phyloP scores from a whole-genome alignment of 2,329 filamentous ascomycete genomes.

The Arthrobotrys pseudoclavata region DNA sequence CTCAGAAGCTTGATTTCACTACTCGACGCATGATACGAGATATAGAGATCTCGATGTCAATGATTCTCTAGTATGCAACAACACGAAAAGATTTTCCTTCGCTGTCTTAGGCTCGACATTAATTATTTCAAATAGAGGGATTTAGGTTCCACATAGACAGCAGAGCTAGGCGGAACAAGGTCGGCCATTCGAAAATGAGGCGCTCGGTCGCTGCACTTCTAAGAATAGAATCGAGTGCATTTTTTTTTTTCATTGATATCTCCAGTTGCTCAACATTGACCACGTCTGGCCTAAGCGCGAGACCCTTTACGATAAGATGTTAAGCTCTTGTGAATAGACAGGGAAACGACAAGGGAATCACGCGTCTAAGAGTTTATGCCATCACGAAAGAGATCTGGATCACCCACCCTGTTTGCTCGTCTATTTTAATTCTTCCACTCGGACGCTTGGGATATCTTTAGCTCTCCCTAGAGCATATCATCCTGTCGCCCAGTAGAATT shows the following conservation, averaged over 20 bases:
- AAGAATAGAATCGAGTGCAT: slow-evolving; percentile 60
- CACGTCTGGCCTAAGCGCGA: slow-evolving; percentile 58
- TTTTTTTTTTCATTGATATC: slow-evolving; percentile 31
- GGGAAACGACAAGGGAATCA: slow-evolving; percentile 61
- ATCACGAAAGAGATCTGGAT: slow-evolving; percentile 50
- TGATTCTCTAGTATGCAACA: not conserved
- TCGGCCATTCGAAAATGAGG: slow-evolving; percentile 49
- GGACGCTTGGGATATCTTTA: slow-evolving; percentile 58
- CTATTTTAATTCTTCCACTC: slow-evolving; percentile 57
- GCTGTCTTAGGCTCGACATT: slow-evolving; percentile 1
- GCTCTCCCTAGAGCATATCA: slow-evolving; percentile 16
- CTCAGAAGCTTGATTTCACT: slow-evolving; percentile 44
- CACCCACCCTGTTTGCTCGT: slow-evolving; percentile 43
- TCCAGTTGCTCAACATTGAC: slow-evolving; percentile 30
- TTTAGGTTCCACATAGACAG: slow-evolving; percentile 59
- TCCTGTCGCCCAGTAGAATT: slow-evolving; percentile 6
- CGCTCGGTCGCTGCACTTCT: slow-evolving; percentile 49
- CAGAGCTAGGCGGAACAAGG: slow-evolving; percentile 48
- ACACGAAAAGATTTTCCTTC: not conserved
- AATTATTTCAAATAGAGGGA: slow-evolving; percentile 51
- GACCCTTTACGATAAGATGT: slow-evolving; percentile 49
- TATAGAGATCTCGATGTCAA: slow-evolving; percentile 15
- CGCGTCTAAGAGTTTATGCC: slow-evolving; percentile 58
- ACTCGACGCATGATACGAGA: not conserved
- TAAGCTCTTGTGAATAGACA: slow-evolving; percentile 42